Conservation (phyloP, 257 asterid genomes). For the Oldenlandia corymbosa region DNA sequence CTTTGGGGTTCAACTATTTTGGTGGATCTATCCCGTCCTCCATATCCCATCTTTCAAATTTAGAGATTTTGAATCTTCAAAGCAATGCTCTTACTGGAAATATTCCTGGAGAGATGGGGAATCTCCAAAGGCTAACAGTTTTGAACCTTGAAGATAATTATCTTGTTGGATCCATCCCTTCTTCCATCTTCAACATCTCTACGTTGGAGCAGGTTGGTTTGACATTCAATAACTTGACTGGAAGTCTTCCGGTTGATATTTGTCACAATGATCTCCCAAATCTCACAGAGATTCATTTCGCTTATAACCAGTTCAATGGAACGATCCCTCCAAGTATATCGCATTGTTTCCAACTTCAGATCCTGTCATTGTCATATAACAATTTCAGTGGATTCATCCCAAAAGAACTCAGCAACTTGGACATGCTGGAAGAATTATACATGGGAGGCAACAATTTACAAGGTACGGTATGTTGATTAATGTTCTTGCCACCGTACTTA, state of each 20-base stretch:
- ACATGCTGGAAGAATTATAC: neutral
- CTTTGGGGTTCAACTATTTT: no score
- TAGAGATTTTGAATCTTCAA: no score
- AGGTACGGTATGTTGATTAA: no score
- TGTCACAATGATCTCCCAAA: constrained; percentile 1
- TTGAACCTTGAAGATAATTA: neutral
- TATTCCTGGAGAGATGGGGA: no score
- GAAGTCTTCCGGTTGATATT: neutral
- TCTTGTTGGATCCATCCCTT: constrained; percentile 24
- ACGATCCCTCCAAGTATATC: no score
- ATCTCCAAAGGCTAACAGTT: neutral
- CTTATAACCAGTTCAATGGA: neutral
- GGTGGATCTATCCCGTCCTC: no score
- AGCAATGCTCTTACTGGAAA: no score
- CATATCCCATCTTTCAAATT: no score
- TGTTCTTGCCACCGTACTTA: no score
- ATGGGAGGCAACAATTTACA: neutral
- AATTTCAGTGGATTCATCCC: neutral
- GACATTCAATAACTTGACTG: neutral
- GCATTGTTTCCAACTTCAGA: no score
- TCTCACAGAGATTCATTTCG: neutral
- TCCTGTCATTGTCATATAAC: no score
- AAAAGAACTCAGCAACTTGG: neutral
- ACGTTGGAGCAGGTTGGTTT: constrained; percentile 2
- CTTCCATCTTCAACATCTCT: constrained; percentile 19